These are phyloP conservation scores for Sanchytrium tribonematis DNA, from an alignment of 371 early-diverging fungal genomes.

Conservation along the genomic window DNA sequence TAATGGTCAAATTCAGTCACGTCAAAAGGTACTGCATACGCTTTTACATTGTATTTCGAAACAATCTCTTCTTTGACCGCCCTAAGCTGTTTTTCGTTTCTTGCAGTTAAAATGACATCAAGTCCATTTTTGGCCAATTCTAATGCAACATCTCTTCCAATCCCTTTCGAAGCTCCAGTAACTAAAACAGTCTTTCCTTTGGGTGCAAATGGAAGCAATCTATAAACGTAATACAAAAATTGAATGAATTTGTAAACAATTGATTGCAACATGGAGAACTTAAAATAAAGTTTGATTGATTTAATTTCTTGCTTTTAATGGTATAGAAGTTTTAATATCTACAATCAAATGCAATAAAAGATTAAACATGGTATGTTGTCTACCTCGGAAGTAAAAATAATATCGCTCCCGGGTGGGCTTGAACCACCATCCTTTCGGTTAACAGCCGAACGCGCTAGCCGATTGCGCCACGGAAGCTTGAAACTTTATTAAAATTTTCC, in stretches of 20 bases:
- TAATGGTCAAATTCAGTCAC: neutral
- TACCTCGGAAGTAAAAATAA: no score
- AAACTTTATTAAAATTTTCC: no score
- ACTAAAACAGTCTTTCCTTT: neutral
- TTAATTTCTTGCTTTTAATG: no score
- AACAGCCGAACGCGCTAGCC: constrained; percentile 46
- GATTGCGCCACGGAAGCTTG: constrained; percentile 33
- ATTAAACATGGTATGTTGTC: no score
- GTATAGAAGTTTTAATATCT: no score
- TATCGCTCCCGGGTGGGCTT: constrained; percentile 31
- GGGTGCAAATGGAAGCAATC: no score
- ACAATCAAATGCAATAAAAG: no score
- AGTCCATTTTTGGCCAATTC: neutral
- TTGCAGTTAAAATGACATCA: neutral
- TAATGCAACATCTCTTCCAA: neutral
- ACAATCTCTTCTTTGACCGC: neutral
- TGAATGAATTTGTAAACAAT: no score
- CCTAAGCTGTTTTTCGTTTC: neutral
- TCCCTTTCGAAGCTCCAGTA: neutral
- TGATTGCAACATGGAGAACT: no score
- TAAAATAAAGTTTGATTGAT: no score
- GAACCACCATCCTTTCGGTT: constrained; percentile 42
- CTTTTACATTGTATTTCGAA: neutral
- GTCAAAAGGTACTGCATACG: neutral
- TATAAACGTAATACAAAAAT: no score